Evolutionary conservation across 208 protist genomes (phyloP).

Genomic region (Kentomonas sorsogonicus): DNA sequence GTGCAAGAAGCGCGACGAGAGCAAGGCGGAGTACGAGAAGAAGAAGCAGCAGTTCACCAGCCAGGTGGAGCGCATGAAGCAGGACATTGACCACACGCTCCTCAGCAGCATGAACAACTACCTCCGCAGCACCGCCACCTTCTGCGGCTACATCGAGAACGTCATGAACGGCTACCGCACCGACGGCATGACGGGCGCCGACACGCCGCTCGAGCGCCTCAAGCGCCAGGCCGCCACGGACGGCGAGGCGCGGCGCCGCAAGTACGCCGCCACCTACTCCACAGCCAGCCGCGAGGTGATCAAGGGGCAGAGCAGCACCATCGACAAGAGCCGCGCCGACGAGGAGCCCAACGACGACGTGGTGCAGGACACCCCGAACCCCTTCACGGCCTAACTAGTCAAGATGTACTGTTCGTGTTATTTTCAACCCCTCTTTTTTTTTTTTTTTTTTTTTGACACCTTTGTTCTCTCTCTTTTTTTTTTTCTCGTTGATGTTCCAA

Average conservation of each 20-base stretch:
- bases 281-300: too few species aligned
- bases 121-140: constrained; percentile 31
- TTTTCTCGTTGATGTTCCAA: not conserved
- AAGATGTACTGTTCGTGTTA: not conserved
- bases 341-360: not conserved
- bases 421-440: not conserved
- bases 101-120: constrained; percentile 45
- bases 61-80: constrained; percentile 27
- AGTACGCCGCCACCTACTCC: not conserved
- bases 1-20: constrained; percentile 34
- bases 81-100: constrained; percentile 16
- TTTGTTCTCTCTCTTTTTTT: not conserved
- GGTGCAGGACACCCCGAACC: not conserved
- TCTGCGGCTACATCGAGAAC: constrained; percentile 43
- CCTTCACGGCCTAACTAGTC: not conserved
- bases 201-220: not conserved
- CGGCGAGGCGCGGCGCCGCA: not conserved
- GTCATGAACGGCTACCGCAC: constrained; percentile 46
- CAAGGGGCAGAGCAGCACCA: not conserved
- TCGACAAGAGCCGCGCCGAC: constrained; percentile 1
- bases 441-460: constrained; percentile 2
- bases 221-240: not conserved
- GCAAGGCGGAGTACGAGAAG: constrained; percentile 26
- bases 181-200: too few species aligned
- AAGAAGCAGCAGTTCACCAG: constrained; percentile 24